A percentile compares a stretch with the other conserved stretches of the same genome.
phyloP scores from a whole-genome alignment of 352 stramenopile species.

The Pythium aristosporum region DNA sequence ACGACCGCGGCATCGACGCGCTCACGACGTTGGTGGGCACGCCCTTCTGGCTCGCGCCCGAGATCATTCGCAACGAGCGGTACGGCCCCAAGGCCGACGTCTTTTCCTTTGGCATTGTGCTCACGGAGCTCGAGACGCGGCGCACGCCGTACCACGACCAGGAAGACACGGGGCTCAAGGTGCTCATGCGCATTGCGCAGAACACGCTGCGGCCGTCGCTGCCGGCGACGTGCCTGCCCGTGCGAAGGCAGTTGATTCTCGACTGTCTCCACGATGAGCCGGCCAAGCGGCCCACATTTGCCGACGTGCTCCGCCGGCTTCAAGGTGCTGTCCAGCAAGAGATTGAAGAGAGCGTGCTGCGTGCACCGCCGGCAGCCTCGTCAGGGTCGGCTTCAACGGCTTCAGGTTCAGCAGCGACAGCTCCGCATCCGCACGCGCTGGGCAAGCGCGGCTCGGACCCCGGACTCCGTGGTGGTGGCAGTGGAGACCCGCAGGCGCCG shows the following conservation, averaged over 20 bases:
- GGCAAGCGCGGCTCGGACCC: slow-evolving; percentile 21
- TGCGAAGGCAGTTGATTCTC: slow-evolving; percentile 64
- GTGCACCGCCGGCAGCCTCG: slow-evolving; percentile 9
- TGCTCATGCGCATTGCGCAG: slow-evolving; percentile 79
- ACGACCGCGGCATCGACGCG: slow-evolving; percentile 81
- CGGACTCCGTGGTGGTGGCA: background rate
- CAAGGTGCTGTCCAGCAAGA: slow-evolving; percentile 79
- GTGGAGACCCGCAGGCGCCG: background rate
- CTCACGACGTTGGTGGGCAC: slow-evolving; percentile 85
- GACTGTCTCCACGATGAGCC: slow-evolving; percentile 71
- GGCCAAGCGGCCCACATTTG: slow-evolving; percentile 62
- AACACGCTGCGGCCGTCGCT: slow-evolving; percentile 74
- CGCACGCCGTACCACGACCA: slow-evolving; percentile 82
- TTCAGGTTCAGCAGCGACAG: background rate
- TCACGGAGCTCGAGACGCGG: slow-evolving; percentile 84
- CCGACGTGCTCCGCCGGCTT: slow-evolving; percentile 65
- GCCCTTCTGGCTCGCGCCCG: slow-evolving; percentile 84
- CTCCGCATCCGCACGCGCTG: slow-evolving; percentile 13
- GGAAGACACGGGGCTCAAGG: slow-evolving; percentile 67
- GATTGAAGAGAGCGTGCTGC: slow-evolving; percentile 51
- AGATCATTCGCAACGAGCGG: slow-evolving; percentile 86
- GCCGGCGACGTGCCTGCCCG: slow-evolving; percentile 50
- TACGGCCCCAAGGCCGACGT: slow-evolving; percentile 81
- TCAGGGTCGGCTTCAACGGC: too few relatives aligned
- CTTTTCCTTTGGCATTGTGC: slow-evolving; percentile 89